Conservation (phyloP, 805 yeast species). For the Saccharomyces eubayanus region DNA sequence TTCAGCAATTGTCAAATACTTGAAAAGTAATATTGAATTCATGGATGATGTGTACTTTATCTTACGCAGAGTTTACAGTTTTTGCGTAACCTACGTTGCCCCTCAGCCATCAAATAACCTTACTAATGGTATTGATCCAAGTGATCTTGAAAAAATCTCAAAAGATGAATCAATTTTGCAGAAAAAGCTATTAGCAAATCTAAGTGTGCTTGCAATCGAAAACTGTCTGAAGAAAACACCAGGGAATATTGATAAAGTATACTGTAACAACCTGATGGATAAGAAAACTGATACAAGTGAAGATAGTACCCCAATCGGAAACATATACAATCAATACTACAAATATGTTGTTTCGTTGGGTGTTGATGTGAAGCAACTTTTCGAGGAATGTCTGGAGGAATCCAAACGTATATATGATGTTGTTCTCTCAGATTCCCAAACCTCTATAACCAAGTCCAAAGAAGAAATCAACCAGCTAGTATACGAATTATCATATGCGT, state of each 20-base stretch:
- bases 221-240: conserved; percentile 29
- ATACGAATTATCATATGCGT: conserved; percentile 34
- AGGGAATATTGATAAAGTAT: conserved; percentile 20
- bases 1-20: conserved; percentile 46
- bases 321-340: conserved; percentile 27
- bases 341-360: conserved; percentile 55
- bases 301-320: conserved; percentile 25
- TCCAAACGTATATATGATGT: conserved; percentile 36
- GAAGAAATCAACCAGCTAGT: conserved; percentile 31
- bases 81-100: conserved; percentile 48
- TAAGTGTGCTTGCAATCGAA: conserved; percentile 45
- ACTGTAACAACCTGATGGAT: conserved; percentile 15
- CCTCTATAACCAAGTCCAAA: conserved; percentile 7
- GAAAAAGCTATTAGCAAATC: conserved; percentile 51
- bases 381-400: conserved; percentile 31
- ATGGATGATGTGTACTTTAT: conserved; percentile 34
- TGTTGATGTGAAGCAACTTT: conserved; percentile 39
- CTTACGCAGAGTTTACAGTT: conserved; percentile 53
- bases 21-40: conserved; percentile 35
- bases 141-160: conserved; percentile 34
- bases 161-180: conserved; percentile 57
- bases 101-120: conserved; percentile 34
- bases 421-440: neutral
- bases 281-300: conserved; percentile 16
- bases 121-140: conserved; percentile 17